These are phyloP conservation scores for Cystofilobasidium capitatum DNA, from an alignment of 768 basidiomycete genomes.

Conservation along the genomic window DNA sequence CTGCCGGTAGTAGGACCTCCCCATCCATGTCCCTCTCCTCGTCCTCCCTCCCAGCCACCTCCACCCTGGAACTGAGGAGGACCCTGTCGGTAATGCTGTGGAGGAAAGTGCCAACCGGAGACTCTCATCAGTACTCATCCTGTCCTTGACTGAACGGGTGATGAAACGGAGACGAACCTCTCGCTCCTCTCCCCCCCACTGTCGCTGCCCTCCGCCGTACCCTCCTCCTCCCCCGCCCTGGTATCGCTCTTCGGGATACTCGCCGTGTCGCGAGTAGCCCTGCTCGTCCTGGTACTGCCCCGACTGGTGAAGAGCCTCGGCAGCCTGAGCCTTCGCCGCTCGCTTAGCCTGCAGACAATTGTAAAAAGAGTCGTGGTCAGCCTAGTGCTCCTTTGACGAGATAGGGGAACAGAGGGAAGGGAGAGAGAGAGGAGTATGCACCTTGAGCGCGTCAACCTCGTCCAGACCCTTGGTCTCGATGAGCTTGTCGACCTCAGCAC, in stretches of 20 bases:
- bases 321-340: slow-evolving; percentile 30
- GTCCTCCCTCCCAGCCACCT: neutral
- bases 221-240: slow-evolving; percentile 5
- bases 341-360: slow-evolving; percentile 31
- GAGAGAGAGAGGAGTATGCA: neutral
- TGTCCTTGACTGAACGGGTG: neutral
- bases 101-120: neutral
- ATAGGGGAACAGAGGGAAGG: neutral
- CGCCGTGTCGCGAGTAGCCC: slow-evolving; percentile 11
- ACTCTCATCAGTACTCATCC: neutral
- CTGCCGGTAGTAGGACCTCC: no score
- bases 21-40: neutral
- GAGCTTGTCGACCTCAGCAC: slow-evolving; percentile 41
- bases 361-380: neutral
- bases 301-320: slow-evolving; percentile 22
- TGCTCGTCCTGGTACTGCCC: slow-evolving; percentile 2
- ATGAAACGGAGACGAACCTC: neutral
- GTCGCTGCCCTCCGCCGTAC: neutral
- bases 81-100: neutral
- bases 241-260: neutral
- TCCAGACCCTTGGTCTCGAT: slow-evolving; percentile 42
- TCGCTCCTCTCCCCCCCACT: slow-evolving; percentile 15
- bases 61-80: neutral
- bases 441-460: slow-evolving; percentile 29
- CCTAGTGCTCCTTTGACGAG: neutral